These are phyloP conservation scores for Coemansia sp. DNA, from an alignment of 192 early-diverging fungal genomes.

Conservation along the genomic window DNA sequence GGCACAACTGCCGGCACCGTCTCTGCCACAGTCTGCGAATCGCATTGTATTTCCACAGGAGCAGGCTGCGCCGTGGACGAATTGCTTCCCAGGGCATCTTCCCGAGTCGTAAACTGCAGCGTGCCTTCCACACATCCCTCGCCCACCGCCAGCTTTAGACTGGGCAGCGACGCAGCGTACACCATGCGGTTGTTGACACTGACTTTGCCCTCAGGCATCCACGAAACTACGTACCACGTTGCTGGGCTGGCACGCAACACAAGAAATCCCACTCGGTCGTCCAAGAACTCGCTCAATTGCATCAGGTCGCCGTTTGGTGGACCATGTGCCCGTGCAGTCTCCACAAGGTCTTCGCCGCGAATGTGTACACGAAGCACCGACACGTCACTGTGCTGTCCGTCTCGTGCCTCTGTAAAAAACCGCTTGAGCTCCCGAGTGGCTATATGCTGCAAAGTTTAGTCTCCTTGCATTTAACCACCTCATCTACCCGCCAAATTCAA, in stretches of 20 bases:
- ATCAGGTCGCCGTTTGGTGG: slow-evolving; percentile 38
- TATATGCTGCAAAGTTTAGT: slow-evolving; percentile 9
- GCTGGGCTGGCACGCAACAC: slow-evolving; percentile 33
- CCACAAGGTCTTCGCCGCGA: slow-evolving; percentile 42
- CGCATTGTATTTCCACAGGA: background rate
- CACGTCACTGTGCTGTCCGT: slow-evolving; percentile 31
- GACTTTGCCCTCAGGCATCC: slow-evolving; percentile 56
- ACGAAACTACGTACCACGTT: slow-evolving; percentile 52
- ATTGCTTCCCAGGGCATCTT: slow-evolving; percentile 40
- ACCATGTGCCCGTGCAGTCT: slow-evolving; percentile 40
- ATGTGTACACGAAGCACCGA: slow-evolving; percentile 45
- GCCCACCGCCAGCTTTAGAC: slow-evolving; percentile 49
- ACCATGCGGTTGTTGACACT: slow-evolving; percentile 53
- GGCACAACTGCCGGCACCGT: slow-evolving; percentile 24
- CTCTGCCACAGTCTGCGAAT: background rate
- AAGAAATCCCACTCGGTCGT: slow-evolving; percentile 33
- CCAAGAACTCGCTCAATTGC: slow-evolving; percentile 38
- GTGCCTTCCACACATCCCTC: slow-evolving; percentile 24
- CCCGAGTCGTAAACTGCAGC: slow-evolving; percentile 42
- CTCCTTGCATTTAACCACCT: too few species aligned
- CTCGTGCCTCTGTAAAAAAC: slow-evolving; percentile 44
- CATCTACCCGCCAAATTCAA: too few species aligned
- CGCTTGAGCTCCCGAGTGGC: slow-evolving; percentile 43
- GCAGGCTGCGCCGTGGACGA: background rate
- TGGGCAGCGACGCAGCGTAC: slow-evolving; percentile 51